Evolutionary conservation across 148 eudicot species (phyloP).

Genomic region (Fagopyrum esculentum): DNA sequence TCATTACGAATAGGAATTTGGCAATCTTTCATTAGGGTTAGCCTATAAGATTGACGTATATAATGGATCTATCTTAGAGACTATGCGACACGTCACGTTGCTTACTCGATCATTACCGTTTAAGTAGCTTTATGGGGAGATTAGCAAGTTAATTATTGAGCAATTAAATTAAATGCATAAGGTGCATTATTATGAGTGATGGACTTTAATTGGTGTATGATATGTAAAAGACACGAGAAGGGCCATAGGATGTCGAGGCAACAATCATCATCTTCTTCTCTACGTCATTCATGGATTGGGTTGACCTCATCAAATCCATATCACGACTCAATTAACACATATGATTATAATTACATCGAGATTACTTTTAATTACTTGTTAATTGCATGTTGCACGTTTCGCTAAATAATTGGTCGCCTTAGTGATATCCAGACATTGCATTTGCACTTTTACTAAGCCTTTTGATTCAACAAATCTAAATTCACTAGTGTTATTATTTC

Average conservation of each 20-base stretch:
- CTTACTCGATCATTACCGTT: not conserved
- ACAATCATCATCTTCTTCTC: not conserved
- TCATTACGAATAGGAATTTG: not conserved
- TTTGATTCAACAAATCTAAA: too few species aligned
- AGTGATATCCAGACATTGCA: too few species aligned
- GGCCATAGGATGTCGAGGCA: conserved; percentile 1
- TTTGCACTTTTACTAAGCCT: too few species aligned
- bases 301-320: not conserved
- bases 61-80: too few species aligned
- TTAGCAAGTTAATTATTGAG: not conserved
- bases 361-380: not conserved
- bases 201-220: conserved; percentile 8
- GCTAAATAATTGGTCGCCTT: not conserved
- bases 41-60: not conserved
- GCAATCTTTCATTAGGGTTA: not conserved
- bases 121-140: not conserved
- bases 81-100: not conserved
- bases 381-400: not conserved
- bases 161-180: not conserved
- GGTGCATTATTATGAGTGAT: conserved; percentile 1
- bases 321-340: not conserved
- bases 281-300: not conserved
- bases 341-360: not conserved
- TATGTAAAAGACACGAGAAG: not conserved
- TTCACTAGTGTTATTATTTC: too few species aligned